A percentile compares a stretch with the other conserved stretches of the same genome.
Conservation (phyloP, 208 protist genomes). For the Trypanosoma scelopori region DNA sequence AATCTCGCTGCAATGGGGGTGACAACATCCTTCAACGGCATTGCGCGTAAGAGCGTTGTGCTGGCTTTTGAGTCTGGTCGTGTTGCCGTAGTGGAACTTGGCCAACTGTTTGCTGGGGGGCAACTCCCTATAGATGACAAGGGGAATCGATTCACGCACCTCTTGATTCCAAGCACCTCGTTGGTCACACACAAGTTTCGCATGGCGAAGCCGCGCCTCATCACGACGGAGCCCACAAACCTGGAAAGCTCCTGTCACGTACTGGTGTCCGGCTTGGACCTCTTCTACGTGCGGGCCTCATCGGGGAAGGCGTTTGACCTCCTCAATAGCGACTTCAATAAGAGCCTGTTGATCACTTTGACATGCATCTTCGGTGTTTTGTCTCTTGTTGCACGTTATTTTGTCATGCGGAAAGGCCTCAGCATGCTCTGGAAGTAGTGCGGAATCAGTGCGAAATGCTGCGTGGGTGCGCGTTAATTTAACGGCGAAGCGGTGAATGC, state of each 20-base stretch:
- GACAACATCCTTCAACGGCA: slow-evolving; percentile 76
- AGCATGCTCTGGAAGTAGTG: slow-evolving; percentile 69
- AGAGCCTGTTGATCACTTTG: slow-evolving; percentile 74
- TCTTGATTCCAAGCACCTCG: slow-evolving; percentile 59
- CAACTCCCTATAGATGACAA: slow-evolving; percentile 55
- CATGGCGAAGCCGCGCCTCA: slow-evolving; percentile 46
- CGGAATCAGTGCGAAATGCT: neutral
- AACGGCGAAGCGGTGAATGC: slow-evolving; percentile 1
- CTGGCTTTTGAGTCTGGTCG: slow-evolving; percentile 78
- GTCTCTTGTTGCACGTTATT: slow-evolving; percentile 62
- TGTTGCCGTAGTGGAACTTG: slow-evolving; percentile 70
- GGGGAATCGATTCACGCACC: slow-evolving; percentile 55
- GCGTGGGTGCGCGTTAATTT: neutral
- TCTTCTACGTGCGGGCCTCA: slow-evolving; percentile 88
- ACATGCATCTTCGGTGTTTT: slow-evolving; percentile 56
- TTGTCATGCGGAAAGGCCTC: slow-evolving; percentile 71
- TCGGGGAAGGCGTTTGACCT: slow-evolving; percentile 91
- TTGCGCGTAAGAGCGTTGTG: slow-evolving; percentile 81
- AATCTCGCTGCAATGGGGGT: slow-evolving; percentile 61
- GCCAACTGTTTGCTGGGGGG: slow-evolving; percentile 59
- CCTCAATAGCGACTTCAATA: slow-evolving; percentile 92
- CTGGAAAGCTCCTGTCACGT: slow-evolving; percentile 90
- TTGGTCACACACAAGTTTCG: slow-evolving; percentile 72
- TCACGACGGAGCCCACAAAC: slow-evolving; percentile 70
- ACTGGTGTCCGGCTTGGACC: slow-evolving; percentile 76